Percentiles rank a stretch among this genome's conserved stretches.
phyloP scores from a whole-genome alignment of 2,329 filamentous ascomycete genomes.

The Cladosporium sp. region DNA sequence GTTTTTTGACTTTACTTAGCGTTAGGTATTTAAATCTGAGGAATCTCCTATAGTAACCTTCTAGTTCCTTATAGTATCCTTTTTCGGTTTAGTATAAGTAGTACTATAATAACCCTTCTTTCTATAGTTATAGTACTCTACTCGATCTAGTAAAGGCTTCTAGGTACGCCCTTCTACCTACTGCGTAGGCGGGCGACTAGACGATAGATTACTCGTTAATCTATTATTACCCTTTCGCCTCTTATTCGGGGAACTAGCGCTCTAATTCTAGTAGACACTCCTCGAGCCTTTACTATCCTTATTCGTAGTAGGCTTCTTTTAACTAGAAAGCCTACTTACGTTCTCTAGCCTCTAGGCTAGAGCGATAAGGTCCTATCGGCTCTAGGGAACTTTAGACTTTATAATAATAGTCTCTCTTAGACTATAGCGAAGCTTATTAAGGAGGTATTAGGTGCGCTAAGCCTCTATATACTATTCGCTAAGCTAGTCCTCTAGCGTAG shows the following conservation, averaged over 20 bases:
- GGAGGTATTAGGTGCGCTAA: neutral
- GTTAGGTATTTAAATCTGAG: neutral
- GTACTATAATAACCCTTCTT: neutral
- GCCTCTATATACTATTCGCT: neutral
- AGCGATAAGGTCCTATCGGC: neutral
- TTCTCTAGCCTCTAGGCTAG: no score
- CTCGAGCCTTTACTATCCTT: neutral
- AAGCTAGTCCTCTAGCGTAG: neutral
- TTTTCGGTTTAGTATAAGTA: neutral
- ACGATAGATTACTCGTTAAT: neutral
- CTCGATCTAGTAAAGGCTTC: neutral
- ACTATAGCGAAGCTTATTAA: neutral
- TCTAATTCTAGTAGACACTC: neutral
- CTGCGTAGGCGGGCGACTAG: no score
- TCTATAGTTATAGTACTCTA: neutral
- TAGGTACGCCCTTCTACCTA: neutral
- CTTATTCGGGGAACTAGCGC: neutral
- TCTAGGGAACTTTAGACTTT: neutral
- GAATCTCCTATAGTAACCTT: neutral
- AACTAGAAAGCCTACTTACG: no score
- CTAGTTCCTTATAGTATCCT: neutral
- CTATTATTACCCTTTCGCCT: neutral
- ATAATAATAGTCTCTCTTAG: neutral
- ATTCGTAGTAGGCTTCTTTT: neutral
- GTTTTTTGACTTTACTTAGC: neutral